Evolutionary conservation across 176 grass and related monocot genomes (phyloP), one percentile per base, ranked within the genome.

Genomic region (Neostapfia colusana): DNA sequence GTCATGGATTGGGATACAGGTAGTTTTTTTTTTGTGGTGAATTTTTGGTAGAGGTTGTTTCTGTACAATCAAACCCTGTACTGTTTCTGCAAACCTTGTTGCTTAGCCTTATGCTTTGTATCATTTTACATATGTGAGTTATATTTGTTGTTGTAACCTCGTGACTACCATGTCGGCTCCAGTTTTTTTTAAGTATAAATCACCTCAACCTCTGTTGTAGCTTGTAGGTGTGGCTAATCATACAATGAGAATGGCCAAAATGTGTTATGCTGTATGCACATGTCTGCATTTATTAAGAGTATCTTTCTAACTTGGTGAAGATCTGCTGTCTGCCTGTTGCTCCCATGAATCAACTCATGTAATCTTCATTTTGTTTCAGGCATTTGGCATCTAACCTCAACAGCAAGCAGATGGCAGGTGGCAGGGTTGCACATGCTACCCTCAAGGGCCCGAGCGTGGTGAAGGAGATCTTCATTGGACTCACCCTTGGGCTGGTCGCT

Each of bases 391-490:
- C 82, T 70, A 73, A 88, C 70, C 45, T 72, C 68, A 78, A 82
- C 78, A 79, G 12, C 77, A 79, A 82, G 69, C 67, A 77, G 60
- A 89, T 89, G 87, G 87, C 87, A 74, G 87, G 81, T 73, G 78
- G 82, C 67, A 89, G 87, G 40, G 74, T 89, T 74, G 87, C 88
- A 68, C 88, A 89, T 89, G 88, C 69, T 43, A 82, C 88, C 73
- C 88, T 89, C 74, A 89, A 85, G 74, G 87, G 87, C 4, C 91
- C 91, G 0, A 93, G 85, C 15, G 74, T 93, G 54, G 65, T 93
- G 58, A 90, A 85, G 82, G 91, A 90, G 75, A 93, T 90, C 34
- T 73, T 74, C 85, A 90, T 85, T 70, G 91, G 91, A 27, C 15
- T 86, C 63, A 88, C 82, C 38, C 78, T 93, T 35, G 88, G 91